Evolutionary conservation across 805 yeast species (phyloP).

Genomic region (Ogataea ramenticola): DNA sequence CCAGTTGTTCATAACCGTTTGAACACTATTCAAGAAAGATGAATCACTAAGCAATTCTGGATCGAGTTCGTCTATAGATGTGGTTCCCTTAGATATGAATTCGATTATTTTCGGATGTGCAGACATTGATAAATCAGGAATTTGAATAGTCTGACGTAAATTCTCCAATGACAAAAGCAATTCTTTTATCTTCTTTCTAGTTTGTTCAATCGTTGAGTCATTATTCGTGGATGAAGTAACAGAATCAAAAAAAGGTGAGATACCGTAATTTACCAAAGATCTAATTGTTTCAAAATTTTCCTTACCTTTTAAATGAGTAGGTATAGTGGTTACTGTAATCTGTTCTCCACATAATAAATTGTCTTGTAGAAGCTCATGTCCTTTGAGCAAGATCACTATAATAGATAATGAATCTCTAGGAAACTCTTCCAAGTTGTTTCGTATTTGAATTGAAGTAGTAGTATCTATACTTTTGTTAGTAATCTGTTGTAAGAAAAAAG

Average conservation of each 20-base stretch:
- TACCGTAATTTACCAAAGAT: constrained; percentile 52
- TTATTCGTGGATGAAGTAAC: constrained; percentile 13
- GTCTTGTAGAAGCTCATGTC: background rate
- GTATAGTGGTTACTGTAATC: background rate
- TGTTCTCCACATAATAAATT: background rate
- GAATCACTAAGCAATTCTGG: constrained; percentile 38
- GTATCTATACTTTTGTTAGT: too few species aligned
- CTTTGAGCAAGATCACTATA: background rate
- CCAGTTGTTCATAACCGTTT: constrained; percentile 69
- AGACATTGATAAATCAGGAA: constrained; percentile 51
- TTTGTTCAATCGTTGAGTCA: constrained; percentile 24
- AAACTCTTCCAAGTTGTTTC: background rate
- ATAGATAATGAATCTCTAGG: background rate
- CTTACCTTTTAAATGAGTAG: background rate
- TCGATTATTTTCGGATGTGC: constrained; percentile 45
- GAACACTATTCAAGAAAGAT: constrained; percentile 57
- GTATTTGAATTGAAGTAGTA: too few species aligned
- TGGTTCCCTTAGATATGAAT: constrained; percentile 10
- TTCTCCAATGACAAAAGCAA: constrained; percentile 60
- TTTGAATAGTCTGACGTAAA: constrained; percentile 57
- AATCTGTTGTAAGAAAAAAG: too few species aligned
- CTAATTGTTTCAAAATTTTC: constrained; percentile 42
- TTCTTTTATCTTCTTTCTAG: constrained; percentile 63
- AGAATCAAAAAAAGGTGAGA: constrained; percentile 64
- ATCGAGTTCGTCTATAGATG: background rate